Percentiles rank a stretch among this genome's conserved stretches.
phyloP scores from a whole-genome alignment of 2,329 filamentous ascomycete genomes.

The Podosphaera aphanis region DNA sequence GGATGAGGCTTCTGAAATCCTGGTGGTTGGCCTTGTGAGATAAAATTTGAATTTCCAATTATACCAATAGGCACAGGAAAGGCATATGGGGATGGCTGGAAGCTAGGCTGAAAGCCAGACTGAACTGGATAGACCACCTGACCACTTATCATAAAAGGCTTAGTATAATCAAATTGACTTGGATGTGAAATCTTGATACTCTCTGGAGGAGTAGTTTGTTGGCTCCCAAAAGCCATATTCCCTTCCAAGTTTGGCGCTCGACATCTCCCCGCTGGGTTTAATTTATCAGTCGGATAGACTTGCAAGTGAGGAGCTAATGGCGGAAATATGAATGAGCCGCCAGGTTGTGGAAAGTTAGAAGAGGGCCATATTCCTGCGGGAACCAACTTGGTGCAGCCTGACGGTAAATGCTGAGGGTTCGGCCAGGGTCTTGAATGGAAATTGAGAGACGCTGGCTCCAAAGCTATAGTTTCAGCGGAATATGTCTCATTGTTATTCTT shows the following conservation, averaged over 20 bases:
- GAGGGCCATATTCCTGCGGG: conserved; percentile 6
- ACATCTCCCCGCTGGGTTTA: neutral
- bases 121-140: conserved; percentile 14
- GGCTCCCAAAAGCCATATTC: neutral
- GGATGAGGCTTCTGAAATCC: conserved; percentile 6
- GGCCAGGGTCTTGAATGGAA: conserved; percentile 3
- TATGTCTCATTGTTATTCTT: conserved; percentile 12
- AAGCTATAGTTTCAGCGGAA: conserved; percentile 1
- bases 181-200: conserved; percentile 16
- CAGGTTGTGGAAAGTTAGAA: conserved; percentile 5
- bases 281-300: neutral
- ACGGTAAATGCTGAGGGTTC: conserved; percentile 2
- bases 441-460: neutral
- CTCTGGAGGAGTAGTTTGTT: conserved; percentile 4
- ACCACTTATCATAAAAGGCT: conserved; percentile 16
- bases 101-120: conserved; percentile 10
- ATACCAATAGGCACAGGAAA: conserved; percentile 11
- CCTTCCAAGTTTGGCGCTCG: conserved; percentile 2
- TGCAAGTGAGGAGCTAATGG: conserved; percentile 4
- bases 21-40: conserved; percentile 3
- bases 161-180: conserved; percentile 15
- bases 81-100: conserved; percentile 7
- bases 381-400: conserved; percentile 5
- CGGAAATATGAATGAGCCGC: conserved; percentile 2
- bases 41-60: conserved; percentile 11